Base-by-base conservation (phyloP, 768 basidiomycete genomes). In the Pleurotus sapidus region DNA sequence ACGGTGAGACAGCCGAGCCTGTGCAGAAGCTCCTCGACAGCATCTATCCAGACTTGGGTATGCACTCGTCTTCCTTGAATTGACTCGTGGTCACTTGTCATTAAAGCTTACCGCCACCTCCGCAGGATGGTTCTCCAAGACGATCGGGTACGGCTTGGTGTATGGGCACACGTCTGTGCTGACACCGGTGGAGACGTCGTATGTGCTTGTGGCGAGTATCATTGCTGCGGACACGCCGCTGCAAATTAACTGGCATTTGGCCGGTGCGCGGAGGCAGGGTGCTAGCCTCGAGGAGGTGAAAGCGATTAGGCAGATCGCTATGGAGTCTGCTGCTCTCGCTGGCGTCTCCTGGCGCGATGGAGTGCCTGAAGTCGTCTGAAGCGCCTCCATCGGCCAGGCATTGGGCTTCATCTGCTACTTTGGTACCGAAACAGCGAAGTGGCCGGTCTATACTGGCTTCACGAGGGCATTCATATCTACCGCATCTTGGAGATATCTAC, bases 181-280 rank as follows among this genome's bases (percentile, higher is more conserved):
- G 6, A 75, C 81, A 1, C 69, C 74, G 2, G 63, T 79, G 40
- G 86, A 89, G 64, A 82, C 84, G 1, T 82, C 84, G 2, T 88
- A 80, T 64, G 73, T 78, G 12, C 68, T 87, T 61, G 79, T 87
- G n/a, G 77, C 85, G 11, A 79, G 84, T 0, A 76, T 87, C 46
- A 81, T 89, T 63, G 78, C 83, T 3, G 75, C 73, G 56, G 86
- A 88, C 64, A 79, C 84, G 34, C 84, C 86, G 0, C 79, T 74
- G 39, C 87, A 89, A 63, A 81, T 84, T 27, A 70, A 60, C n/a
- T 89, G 87, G 87, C 87, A 88, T 63, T 71, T 88, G 20, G 71
- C 74, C 11, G 82, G 82, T 14, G 84, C 86, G 2, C 71, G 74
- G 42, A 72, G 83, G 53, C 73, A 75, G 45, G 85, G 85, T 3